A percentile compares a stretch with the other conserved stretches of the same genome.
Conservation (phyloP, 352 stramenopile genomes). For the Synura sp. region DNA sequence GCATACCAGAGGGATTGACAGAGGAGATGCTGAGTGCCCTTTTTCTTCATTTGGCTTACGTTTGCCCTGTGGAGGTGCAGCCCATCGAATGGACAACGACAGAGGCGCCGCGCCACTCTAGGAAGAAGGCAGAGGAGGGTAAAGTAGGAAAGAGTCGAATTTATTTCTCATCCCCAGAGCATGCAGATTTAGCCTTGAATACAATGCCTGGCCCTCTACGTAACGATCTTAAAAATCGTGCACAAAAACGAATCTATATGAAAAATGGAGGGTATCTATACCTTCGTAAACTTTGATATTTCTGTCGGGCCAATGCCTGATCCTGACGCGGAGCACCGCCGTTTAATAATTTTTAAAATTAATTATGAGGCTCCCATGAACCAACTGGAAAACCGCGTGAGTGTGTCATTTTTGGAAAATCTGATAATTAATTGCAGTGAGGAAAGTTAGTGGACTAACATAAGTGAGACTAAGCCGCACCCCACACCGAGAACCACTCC, state of each 20-base stretch:
- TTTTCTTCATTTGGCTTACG: conserved; percentile 56
- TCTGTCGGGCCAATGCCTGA: no score
- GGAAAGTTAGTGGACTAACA: no score
- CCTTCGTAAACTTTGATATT: conserved; percentile 28
- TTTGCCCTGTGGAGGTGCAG: conserved; percentile 55
- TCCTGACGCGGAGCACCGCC: no score
- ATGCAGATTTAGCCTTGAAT: conserved; percentile 31
- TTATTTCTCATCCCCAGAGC: neutral
- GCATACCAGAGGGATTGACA: conserved; percentile 56
- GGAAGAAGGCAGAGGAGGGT: no score
- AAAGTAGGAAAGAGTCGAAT: neutral
- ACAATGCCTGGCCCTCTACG: neutral
- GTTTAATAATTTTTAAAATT: no score
- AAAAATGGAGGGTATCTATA: conserved; percentile 23
- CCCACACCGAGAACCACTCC: no score
- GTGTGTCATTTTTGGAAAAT: no score
- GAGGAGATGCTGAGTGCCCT: conserved; percentile 56
- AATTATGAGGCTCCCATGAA: no score
- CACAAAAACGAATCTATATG: conserved; percentile 31
- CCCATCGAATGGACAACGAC: conserved; percentile 48
- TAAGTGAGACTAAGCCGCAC: no score
- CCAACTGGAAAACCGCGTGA: no score
- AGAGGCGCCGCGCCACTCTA: neutral
- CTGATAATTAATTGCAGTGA: no score
- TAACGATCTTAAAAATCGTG: neutral